Evolutionary conservation across 129 eudicot genomes (phyloP), one percentile per base, ranked within the genome.

Genomic region (Pulicaria dysenterica): DNA sequence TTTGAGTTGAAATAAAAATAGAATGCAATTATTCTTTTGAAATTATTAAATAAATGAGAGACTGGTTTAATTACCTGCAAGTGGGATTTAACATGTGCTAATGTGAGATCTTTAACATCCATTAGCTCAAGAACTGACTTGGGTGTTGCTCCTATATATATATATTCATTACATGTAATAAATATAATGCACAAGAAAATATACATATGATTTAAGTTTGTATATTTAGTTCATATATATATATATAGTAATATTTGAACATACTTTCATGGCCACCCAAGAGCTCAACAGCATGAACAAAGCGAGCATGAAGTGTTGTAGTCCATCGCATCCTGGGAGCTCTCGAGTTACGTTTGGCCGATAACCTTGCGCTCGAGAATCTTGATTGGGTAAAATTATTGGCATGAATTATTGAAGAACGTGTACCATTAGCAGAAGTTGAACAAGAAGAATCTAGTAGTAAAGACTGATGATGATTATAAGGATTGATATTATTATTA

Each of bases 121-220:
- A 92, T 92, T 77, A 92, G 98, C 87, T 92, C 98, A 85, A 92
- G 98, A 57, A 93, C 98, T 59, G 98, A 89, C 82, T 93, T 93
- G 8, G 98, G 98, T 76, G 98, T 93, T 37, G 98, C 98, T 82
- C 98, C 98, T 93, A 61, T 48, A 47, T 56, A 6, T 56, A 6
- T 12, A 4, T 6, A 45, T 50, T 50, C 5, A 51, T 31, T 41
- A 15, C 70, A 64, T n/a, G 46, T 2, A 16, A 7, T 64, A 5
- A 19, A 73, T 44, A 46, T 71, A 78, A 82, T 57, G 51, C 46
- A 59, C 8, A 24, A 46, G 14, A 78, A 45, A 7, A 40, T 19
- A 34, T 11, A 38, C 31, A 24, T 24, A 24, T 24, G 31, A 24
- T 4, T 48, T 3, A 40, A 41, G 17, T 38, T 3, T 31, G 24